phyloP scores from a whole-genome alignment of 148 eudicot species.

The Nepenthes mirabilis region DNA sequence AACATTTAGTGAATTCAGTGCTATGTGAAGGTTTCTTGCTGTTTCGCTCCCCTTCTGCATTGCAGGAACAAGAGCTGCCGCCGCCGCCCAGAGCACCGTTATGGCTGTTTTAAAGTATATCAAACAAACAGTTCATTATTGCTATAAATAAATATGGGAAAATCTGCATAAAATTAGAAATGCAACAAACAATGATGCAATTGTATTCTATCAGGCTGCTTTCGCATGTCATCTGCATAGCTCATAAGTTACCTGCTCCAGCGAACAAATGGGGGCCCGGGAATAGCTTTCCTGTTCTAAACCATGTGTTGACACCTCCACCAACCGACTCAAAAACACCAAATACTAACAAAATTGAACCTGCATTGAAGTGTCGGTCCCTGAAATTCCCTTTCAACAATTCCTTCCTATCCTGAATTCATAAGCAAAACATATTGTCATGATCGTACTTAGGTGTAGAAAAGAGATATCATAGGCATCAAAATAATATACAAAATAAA shows the following conservation, averaged over 20 bases:
- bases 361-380: slow-evolving; percentile 92
- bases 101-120: slow-evolving; percentile 38
- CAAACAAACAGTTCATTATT: background rate
- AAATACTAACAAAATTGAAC: slow-evolving; percentile 77
- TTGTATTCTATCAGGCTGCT: no score
- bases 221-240: background rate
- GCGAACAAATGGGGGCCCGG: slow-evolving; percentile 96
- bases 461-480: background rate
- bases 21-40: slow-evolving; percentile 88
- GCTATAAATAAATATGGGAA: background rate
- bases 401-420: slow-evolving; percentile 72
- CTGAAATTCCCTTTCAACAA: slow-evolving; percentile 76
- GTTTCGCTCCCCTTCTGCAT: slow-evolving; percentile 98
- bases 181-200: no score
- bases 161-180: no score
- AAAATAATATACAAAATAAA: background rate
- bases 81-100: slow-evolving; percentile 92
- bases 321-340: slow-evolving; percentile 70
- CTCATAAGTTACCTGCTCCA: slow-evolving; percentile 63
- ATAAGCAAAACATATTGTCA: background rate
- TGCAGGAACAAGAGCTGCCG: slow-evolving; percentile 21
- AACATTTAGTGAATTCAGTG: slow-evolving; percentile 69
- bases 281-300: slow-evolving; percentile 88
- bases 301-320: slow-evolving; percentile 83
- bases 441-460: no score